These are phyloP conservation scores for Exophiala spinifera DNA, from an alignment of 2,329 filamentous ascomycete species.

Conservation along the genomic window DNA sequence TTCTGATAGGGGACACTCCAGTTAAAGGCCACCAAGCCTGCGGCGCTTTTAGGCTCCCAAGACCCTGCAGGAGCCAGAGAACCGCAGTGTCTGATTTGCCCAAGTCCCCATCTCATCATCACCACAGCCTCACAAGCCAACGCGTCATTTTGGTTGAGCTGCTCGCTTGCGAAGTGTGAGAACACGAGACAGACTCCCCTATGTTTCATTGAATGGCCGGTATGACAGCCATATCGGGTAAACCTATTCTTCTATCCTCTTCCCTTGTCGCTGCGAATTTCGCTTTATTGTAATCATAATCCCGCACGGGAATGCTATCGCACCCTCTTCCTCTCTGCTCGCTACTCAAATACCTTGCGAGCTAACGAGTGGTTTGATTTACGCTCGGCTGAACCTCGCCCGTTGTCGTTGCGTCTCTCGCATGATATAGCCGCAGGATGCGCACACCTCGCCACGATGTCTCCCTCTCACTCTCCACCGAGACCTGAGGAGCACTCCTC, in stretches of 20 bases:
- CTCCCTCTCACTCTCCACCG: constrained; percentile 4
- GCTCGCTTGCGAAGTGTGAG: not conserved
- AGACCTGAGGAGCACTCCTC: not conserved
- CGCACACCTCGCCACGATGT: not conserved
- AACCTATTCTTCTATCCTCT: not conserved
- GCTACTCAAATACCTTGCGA: not conserved
- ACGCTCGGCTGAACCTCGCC: not conserved
- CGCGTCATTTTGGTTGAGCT: not conserved
- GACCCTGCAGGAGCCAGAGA: not conserved
- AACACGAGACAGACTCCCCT: not conserved
- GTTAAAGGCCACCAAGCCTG: not conserved
- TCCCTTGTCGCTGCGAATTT: not conserved
- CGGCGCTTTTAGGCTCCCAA: not conserved
- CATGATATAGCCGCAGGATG: not conserved
- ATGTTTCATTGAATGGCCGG: too few species aligned
- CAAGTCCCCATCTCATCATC: not conserved
- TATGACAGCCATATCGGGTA: not conserved
- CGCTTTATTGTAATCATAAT: not conserved
- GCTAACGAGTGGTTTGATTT: not conserved
- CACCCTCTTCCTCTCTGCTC: not conserved
- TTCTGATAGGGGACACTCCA: not conserved
- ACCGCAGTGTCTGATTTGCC: not conserved
- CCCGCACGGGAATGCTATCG: not conserved
- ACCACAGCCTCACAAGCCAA: not conserved
- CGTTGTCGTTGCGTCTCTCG: not conserved